Conservation (phyloP, 208 protist genomes). For the Trypanosoma caninum region DNA sequence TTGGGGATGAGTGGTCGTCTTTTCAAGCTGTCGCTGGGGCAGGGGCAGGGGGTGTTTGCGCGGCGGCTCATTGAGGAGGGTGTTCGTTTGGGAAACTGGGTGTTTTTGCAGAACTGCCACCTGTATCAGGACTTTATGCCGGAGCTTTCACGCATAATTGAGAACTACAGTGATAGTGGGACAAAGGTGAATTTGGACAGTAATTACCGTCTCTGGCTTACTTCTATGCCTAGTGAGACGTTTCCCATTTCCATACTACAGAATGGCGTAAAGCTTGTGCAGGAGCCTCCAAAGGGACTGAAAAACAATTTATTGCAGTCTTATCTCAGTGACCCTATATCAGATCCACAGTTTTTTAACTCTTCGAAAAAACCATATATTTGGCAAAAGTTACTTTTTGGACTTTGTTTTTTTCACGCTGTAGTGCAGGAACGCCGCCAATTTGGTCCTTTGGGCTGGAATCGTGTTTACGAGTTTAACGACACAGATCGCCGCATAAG, state of each 20-base stretch:
- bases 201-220: conserved; percentile 98
- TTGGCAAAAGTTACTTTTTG: conserved; percentile 93
- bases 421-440: conserved; percentile 95
- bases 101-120: conserved; percentile 96
- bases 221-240: conserved; percentile 94
- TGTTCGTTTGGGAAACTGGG: conserved; percentile 88
- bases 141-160: conserved; percentile 88
- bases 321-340: conserved; percentile 89
- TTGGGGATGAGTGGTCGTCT: conserved; percentile 84
- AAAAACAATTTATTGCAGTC: conserved; percentile 95
- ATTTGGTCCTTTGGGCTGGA: conserved; percentile 96
- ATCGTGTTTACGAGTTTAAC: conserved; percentile 97
- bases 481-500: conserved; percentile 95
- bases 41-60: conserved; percentile 93
- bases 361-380: conserved; percentile 72
- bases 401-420: conserved; percentile 96
- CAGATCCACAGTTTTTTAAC: conserved; percentile 82
- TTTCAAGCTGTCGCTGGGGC: conserved; percentile 94
- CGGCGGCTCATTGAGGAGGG: conserved; percentile 90
- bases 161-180: conserved; percentile 86
- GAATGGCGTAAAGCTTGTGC: conserved; percentile 98
- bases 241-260: conserved; percentile 98
- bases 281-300: conserved; percentile 97
- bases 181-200: conserved; percentile 89
- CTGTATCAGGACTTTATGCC: conserved; percentile 95